Evolutionary conservation across 2,329 filamentous ascomycete genomes (phyloP).

Genomic region (Iodosphaeria phyllophila): DNA sequence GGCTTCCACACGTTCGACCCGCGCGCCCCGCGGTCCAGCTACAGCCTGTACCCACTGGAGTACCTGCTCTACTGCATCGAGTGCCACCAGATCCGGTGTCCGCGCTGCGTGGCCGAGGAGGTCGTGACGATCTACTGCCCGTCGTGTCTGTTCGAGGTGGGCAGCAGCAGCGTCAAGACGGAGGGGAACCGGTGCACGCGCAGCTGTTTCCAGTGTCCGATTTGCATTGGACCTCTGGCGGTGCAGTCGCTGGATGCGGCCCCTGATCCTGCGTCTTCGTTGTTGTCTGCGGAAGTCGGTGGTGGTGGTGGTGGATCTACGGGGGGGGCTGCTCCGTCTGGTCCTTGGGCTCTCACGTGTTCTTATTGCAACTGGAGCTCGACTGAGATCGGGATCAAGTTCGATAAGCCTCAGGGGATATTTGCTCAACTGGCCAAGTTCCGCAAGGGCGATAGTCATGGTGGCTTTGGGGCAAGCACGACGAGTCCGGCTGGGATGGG

Average conservation of each 20-base stretch:
- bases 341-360: constrained; percentile 65
- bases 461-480: constrained; percentile 20
- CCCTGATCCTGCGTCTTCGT: constrained; percentile 19
- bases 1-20: constrained; percentile 75
- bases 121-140: constrained; percentile 93
- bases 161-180: constrained; percentile 76
- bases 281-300: constrained; percentile 24
- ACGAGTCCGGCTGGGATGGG: constrained; percentile 7
- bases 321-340: constrained; percentile 13
- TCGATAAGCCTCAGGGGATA: constrained; percentile 78
- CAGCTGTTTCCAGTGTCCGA: constrained; percentile 88
- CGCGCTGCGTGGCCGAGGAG: constrained; percentile 80
- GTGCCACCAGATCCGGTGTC: constrained; percentile 89
- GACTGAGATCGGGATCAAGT: constrained; percentile 72
- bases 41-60: constrained; percentile 82
- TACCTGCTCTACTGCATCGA: constrained; percentile 94
- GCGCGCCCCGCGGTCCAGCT: constrained; percentile 66
- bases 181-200: constrained; percentile 92
- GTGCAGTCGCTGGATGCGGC: constrained; percentile 51
- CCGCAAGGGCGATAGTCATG: constrained; percentile 32
- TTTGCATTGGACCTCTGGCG: constrained; percentile 65
- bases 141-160: constrained; percentile 87
- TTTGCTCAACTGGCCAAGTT: constrained; percentile 60
- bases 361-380: constrained; percentile 89
- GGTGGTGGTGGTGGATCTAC: too few species aligned